These are phyloP conservation scores for Xylaria multiplex DNA, from an alignment of 2,329 filamentous ascomycete genomes.

Conservation along the genomic window DNA sequence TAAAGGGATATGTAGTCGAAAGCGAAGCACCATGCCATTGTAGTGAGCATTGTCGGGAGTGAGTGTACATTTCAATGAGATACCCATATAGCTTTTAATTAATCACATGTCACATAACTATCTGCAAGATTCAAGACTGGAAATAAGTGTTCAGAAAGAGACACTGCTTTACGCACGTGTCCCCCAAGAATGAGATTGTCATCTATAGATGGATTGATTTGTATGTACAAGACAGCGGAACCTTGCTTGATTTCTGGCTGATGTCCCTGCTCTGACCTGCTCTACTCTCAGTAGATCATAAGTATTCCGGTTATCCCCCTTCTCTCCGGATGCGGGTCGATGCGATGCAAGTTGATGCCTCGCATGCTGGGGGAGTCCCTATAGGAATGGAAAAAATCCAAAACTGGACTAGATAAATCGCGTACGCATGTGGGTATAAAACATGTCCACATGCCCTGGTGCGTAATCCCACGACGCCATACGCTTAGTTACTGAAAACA, in stretches of 20 bases:
- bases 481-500: slow-evolving; percentile 29
- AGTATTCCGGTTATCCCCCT: neutral
- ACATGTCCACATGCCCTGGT: slow-evolving; percentile 14
- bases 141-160: slow-evolving; percentile 2
- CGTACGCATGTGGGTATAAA: slow-evolving; percentile 25
- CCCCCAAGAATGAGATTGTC: slow-evolving; percentile 21
- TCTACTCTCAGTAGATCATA: slow-evolving; percentile 18
- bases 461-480: slow-evolving; percentile 28
- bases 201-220: slow-evolving; percentile 20
- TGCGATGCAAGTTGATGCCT: neutral
- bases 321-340: neutral
- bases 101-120: slow-evolving; percentile 5
- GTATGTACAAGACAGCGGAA: slow-evolving; percentile 17
- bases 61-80: slow-evolving; percentile 5
- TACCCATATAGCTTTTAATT: slow-evolving; percentile 5
- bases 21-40: neutral
- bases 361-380: neutral
- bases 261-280: neutral
- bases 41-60: neutral
- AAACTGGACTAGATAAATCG: slow-evolving; percentile 2
- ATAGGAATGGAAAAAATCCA: slow-evolving; percentile 16
- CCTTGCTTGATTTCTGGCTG: slow-evolving; percentile 14
- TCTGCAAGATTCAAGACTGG: neutral
- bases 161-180: slow-evolving; percentile 8
- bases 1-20: neutral